phyloP scores from a whole-genome alignment of 345 rosid genomes.

The Gossypium turneri region DNA sequence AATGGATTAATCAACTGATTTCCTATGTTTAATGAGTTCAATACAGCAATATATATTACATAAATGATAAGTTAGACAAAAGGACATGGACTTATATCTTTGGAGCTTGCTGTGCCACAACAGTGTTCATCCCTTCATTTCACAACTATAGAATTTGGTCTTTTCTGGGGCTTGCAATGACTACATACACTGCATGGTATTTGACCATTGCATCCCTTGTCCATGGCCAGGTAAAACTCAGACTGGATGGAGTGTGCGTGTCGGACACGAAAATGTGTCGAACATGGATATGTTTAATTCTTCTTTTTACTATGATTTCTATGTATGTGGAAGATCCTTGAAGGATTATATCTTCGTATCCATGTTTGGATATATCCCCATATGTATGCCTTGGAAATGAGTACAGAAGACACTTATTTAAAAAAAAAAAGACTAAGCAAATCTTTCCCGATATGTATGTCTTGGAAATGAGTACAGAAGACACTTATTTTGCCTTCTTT shows the following conservation, averaged over 20 bases:
- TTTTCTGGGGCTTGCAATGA: slow-evolving; percentile 80
- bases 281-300: too few relatives aligned
- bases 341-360: too few relatives aligned
- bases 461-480: too few relatives aligned
- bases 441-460: too few relatives aligned
- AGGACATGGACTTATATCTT: slow-evolving; percentile 90
- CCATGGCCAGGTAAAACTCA: slow-evolving; percentile 52
- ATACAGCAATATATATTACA: slow-evolving; percentile 75
- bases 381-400: too few relatives aligned
- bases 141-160: slow-evolving; percentile 87
- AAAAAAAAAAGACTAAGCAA: not conserved
- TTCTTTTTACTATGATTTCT: too few relatives aligned
- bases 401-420: too few relatives aligned
- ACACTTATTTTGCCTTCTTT: not conserved
- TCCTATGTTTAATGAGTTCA: not conserved
- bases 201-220: slow-evolving; percentile 53
- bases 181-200: slow-evolving; percentile 89
- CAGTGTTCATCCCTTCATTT: slow-evolving; percentile 75
- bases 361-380: too few relatives aligned
- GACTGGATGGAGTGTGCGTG: not conserved
- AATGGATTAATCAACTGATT: slow-evolving; percentile 7
- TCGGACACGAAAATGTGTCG: not conserved
- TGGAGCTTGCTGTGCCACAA: slow-evolving; percentile 88
- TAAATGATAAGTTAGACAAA: slow-evolving; percentile 69
- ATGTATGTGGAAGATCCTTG: too few relatives aligned